A percentile compares a stretch with the other conserved stretches of the same genome.
These are phyloP conservation scores for Aspergillus fructus DNA, from an alignment of 2,329 filamentous ascomycete species.

Conservation along the genomic window DNA sequence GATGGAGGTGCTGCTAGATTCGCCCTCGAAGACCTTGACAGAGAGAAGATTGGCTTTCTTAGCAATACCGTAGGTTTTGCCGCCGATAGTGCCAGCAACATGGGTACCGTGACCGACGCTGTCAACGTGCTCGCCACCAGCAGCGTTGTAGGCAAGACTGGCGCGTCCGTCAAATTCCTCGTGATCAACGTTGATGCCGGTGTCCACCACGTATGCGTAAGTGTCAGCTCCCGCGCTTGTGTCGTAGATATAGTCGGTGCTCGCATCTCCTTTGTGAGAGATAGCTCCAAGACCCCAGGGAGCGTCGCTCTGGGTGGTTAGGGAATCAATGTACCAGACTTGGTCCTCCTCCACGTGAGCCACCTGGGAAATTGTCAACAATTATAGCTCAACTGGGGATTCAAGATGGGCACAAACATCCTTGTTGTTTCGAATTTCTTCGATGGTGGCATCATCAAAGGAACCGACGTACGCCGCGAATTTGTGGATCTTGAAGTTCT, in stretches of 20 bases:
- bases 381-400: neutral
- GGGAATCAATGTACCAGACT: conserved; percentile 19
- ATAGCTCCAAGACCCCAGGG: conserved; percentile 39
- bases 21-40: conserved; percentile 51
- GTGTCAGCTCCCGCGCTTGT: conserved; percentile 34
- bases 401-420: conserved; percentile 27
- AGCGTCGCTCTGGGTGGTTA: conserved; percentile 25
- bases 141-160: conserved; percentile 34
- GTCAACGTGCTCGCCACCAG: conserved; percentile 24
- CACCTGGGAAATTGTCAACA: conserved; percentile 21
- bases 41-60: conserved; percentile 42
- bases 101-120: conserved; percentile 40
- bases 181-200: conserved; percentile 36
- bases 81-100: conserved; percentile 37
- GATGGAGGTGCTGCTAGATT: conserved; percentile 43
- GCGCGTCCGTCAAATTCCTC: conserved; percentile 39
- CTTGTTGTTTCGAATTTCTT: conserved; percentile 38
- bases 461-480: conserved; percentile 46
- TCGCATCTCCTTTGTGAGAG: conserved; percentile 24
- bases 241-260: conserved; percentile 37
- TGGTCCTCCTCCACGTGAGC: conserved; percentile 27
- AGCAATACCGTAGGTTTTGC: conserved; percentile 37
- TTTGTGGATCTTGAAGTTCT: conserved; percentile 42
- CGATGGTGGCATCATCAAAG: conserved; percentile 46
- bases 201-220: conserved; percentile 41